Evolutionary conservation across 768 basidiomycete genomes (phyloP).

Genomic region (Phylloporus arenicola): DNA sequence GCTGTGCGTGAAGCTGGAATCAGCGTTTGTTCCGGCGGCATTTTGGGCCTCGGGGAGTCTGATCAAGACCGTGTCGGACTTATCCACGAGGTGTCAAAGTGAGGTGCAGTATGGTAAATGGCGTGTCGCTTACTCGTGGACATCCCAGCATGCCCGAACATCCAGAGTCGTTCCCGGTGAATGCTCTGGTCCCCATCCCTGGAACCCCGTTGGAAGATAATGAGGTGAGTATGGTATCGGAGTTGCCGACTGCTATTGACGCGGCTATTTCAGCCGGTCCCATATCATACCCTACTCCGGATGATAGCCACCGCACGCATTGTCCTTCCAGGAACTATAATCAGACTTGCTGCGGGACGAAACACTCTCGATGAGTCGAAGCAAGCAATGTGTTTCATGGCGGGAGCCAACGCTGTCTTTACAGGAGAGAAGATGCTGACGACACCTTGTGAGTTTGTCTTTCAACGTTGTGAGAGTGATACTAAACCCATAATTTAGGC

Average conservation of each 20-base stretch:
- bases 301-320: constrained; percentile 95
- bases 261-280: constrained; percentile 53
- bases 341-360: constrained; percentile 90
- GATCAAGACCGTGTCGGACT: constrained; percentile 88
- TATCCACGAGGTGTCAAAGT: constrained; percentile 92
- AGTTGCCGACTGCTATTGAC: constrained; percentile 6
- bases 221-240: constrained; percentile 46
- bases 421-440: constrained; percentile 99
- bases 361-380: constrained; percentile 85
- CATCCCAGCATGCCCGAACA: constrained; percentile 79
- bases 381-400: constrained; percentile 98
- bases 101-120: constrained; percentile 21
- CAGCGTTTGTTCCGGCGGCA: constrained; percentile 95
- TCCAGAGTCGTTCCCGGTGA: constrained; percentile 98
- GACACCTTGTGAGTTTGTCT: constrained; percentile 72
- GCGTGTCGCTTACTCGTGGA: constrained; percentile 2
- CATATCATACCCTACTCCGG: constrained; percentile 78
- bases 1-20: constrained; percentile 94
- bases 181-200: constrained; percentile 91
- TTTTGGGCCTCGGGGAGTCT: constrained; percentile 88
- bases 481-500: constrained; percentile 39
- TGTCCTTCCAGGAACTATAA: constrained; percentile 87
- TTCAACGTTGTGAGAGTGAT: neutral
- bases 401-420: constrained; percentile 96
- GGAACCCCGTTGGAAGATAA: constrained; percentile 93